These are phyloP conservation scores for Lentinus brumalis DNA, from an alignment of 768 basidiomycete genomes.

Conservation along the genomic window DNA sequence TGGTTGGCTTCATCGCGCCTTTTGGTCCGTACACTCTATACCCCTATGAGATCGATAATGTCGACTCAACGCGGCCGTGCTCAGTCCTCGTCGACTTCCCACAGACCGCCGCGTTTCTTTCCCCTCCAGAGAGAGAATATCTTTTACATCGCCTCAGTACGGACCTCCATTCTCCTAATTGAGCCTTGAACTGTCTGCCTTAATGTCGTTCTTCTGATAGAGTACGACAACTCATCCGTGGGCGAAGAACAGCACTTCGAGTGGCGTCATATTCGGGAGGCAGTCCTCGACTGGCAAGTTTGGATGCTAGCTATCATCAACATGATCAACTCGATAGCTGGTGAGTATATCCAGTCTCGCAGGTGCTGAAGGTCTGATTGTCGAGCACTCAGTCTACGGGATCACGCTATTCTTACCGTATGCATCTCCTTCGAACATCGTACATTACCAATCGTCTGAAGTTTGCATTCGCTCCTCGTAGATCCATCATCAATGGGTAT, in stretches of 20 bases:
- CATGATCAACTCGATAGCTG: conserved; percentile 55
- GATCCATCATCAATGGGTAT: no score
- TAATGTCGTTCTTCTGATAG: conserved; percentile 27
- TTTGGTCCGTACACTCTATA: conserved; percentile 38
- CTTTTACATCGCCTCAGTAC: conserved; percentile 58
- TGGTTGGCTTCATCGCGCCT: conserved; percentile 53
- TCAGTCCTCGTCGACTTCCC: conserved; percentile 65
- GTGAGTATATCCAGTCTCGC: conserved; percentile 41
- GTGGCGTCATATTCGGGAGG: conserved; percentile 51
- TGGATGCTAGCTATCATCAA: conserved; percentile 58
- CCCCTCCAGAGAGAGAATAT: conserved; percentile 56
- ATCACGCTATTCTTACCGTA: conserved; percentile 73
- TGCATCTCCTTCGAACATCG: conserved; percentile 27
- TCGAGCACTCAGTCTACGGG: conserved; percentile 51
- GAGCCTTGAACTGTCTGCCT: no score
- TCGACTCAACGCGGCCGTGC: no score
- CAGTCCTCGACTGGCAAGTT: conserved; percentile 66
- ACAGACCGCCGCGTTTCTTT: conserved; percentile 56
- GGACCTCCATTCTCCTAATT: conserved; percentile 4
- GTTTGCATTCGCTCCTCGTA: no score
- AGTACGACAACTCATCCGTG: conserved; percentile 54
- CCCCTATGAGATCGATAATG: background rate
- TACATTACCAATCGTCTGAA: no score
- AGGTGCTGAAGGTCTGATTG: background rate
- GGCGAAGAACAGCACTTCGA: conserved; percentile 64